These are phyloP conservation scores for Amyloporia xantha DNA, from an alignment of 768 basidiomycete genomes.

Conservation along the genomic window DNA sequence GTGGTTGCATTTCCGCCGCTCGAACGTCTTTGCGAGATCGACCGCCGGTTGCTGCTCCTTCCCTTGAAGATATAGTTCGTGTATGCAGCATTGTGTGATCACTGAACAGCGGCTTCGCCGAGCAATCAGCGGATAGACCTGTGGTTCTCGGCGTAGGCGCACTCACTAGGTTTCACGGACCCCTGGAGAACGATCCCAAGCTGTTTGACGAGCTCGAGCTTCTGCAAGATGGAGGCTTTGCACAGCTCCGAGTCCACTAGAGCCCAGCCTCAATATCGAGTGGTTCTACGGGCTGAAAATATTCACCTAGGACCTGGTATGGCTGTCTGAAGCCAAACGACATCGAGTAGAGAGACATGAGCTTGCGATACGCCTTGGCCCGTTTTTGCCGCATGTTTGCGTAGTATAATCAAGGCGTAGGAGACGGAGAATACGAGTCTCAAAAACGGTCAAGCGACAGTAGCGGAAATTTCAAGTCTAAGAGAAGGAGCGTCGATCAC, in stretches of 20 bases:
- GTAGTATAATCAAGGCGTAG: background rate
- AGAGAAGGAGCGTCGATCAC: background rate
- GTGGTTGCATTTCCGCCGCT: constrained; percentile 93
- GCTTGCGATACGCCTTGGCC: constrained; percentile 89
- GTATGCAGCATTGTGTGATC: constrained; percentile 98
- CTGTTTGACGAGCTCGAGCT: constrained; percentile 73
- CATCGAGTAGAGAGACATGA: constrained; percentile 85
- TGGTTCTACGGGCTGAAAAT: background rate
- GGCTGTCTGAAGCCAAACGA: constrained; percentile 90
- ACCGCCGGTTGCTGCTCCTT: constrained; percentile 65
- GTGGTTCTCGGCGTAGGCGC: constrained; percentile 1
- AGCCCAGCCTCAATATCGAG: background rate
- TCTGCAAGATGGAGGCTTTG: constrained; percentile 55
- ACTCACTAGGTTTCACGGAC: constrained; percentile 85
- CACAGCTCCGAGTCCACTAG: constrained; percentile 86
- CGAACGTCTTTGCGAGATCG: constrained; percentile 89
- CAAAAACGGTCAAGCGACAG: too few relatives aligned
- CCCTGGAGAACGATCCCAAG: constrained; percentile 77
- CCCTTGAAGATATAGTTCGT: constrained; percentile 86
- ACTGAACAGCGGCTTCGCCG: constrained; percentile 57
- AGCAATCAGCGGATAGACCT: constrained; percentile 9
- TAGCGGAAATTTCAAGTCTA: too few relatives aligned
- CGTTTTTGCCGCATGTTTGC: constrained; percentile 85
- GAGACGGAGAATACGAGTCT: too few relatives aligned
- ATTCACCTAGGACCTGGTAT: constrained; percentile 82